Evolutionary conservation across 106 monocot species (phyloP).

Genomic region (Gastrodia elata): DNA sequence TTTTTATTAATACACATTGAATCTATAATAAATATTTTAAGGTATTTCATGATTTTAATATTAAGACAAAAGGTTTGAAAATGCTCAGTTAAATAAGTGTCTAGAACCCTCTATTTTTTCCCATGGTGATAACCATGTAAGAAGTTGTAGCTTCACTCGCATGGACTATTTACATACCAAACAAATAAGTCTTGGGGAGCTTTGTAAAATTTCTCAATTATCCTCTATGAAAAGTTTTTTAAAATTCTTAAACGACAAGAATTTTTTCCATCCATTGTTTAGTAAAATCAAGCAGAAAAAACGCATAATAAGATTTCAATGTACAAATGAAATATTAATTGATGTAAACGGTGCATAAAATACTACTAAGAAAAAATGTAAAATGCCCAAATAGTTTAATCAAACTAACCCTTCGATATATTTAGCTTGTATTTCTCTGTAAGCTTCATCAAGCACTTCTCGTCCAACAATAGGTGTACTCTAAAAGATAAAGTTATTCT

Average conservation of each 20-base stretch:
- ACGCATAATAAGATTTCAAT: not conserved
- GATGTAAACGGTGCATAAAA: not conserved
- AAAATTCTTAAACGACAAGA: not conserved
- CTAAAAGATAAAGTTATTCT: constrained; percentile 21
- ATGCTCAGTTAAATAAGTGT: too few species aligned
- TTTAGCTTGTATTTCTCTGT: constrained; percentile 52
- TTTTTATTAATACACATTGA: too few species aligned
- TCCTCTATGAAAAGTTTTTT: not conserved
- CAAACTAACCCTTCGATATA: constrained; percentile 76
- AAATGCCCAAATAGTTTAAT: not conserved
- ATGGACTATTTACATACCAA: not conserved
- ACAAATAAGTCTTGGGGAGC: not conserved
- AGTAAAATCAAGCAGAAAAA: not conserved
- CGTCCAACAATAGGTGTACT: constrained; percentile 62
- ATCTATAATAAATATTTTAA: too few species aligned
- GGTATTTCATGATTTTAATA: too few species aligned
- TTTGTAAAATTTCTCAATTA: not conserved
- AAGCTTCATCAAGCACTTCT: constrained; percentile 55
- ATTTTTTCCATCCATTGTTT: not conserved
- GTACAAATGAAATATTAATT: not conserved
- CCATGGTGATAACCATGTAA: not conserved
- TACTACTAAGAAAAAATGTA: not conserved
- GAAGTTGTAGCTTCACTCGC: not conserved
- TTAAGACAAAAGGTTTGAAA: too few species aligned
- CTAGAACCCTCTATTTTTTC: too few species aligned